A percentile compares a stretch with the other conserved stretches of the same genome.
Conservation (phyloP, 75 land plant genomes). For the Sequoia sempervirens region DNA sequence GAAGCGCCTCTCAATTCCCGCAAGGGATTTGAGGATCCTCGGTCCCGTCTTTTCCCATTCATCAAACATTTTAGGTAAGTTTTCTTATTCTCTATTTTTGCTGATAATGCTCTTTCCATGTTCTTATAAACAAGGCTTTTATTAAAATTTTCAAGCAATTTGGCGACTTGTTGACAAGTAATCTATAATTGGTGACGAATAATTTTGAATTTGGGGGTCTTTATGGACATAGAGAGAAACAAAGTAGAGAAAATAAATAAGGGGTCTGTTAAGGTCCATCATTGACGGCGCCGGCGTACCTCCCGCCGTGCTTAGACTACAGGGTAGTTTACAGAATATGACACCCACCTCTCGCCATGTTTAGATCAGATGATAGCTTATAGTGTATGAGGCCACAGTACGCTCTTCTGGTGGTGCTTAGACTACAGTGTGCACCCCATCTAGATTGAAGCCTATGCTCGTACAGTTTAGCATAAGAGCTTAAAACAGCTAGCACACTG, state of each 20-base stretch:
- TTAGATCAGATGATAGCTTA: not conserved
- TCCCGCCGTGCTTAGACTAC: not conserved
- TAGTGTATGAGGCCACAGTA: no score
- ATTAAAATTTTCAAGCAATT: not conserved
- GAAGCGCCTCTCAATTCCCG: slow-evolving; percentile 62
- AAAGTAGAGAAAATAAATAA: not conserved
- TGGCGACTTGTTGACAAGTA: not conserved
- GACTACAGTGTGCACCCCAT: not conserved
- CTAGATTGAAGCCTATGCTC: not conserved
- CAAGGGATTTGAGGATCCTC: slow-evolving; percentile 86
- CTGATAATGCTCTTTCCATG: not conserved
- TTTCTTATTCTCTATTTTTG: not conserved
- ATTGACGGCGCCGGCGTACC: not conserved
- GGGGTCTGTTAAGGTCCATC: not conserved
- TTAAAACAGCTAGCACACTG: no score
- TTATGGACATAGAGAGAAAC: not conserved
- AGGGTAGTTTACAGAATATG: not conserved
- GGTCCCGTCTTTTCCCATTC: slow-evolving; percentile 96
- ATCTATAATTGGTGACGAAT: not conserved
- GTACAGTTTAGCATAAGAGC: not conserved
- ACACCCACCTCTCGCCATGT: not conserved
- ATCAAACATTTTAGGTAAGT: slow-evolving; percentile 82
- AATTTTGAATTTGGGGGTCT: not conserved
- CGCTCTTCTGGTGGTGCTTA: no score
- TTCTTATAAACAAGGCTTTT: not conserved